A percentile compares a stretch with the other conserved stretches of the same genome.
Evolutionary conservation across 1,139 yeast genomes (phyloP).

Genomic region (Pichia sp.): DNA sequence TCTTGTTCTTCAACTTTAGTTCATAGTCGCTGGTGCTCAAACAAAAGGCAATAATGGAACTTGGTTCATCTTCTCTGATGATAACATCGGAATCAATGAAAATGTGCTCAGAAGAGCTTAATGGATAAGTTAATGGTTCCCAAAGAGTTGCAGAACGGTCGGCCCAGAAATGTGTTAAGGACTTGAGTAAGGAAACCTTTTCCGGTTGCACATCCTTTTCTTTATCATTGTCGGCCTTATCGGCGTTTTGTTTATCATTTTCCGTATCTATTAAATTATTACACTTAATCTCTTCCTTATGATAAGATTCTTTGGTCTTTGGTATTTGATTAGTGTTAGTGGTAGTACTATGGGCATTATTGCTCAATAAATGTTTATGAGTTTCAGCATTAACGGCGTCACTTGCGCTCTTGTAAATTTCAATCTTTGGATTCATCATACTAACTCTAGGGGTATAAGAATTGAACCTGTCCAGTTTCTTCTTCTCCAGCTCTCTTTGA

Average conservation of each 20-base stretch:
- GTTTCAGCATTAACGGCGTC: conserved; percentile 54
- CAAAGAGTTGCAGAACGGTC: conserved; percentile 93
- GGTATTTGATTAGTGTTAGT: background rate
- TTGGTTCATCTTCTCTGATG: conserved; percentile 94
- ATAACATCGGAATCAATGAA: conserved; percentile 92
- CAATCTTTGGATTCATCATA: conserved; percentile 81
- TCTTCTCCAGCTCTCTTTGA: conserved; percentile 72
- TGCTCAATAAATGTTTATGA: background rate
- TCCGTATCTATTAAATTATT: background rate
- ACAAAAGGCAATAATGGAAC: conserved; percentile 90
- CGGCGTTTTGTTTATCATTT: background rate
- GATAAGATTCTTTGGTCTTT: conserved; percentile 2
- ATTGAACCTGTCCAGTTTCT: conserved; percentile 44
- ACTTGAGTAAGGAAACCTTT: conserved; percentile 67
- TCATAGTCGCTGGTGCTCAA: conserved; percentile 76
- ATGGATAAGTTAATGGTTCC: conserved; percentile 86
- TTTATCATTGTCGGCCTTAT: conserved; percentile 1
- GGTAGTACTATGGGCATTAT: background rate
- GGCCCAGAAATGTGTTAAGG: conserved; percentile 92
- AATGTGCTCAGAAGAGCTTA: conserved; percentile 74
- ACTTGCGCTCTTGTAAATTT: conserved; percentile 79
- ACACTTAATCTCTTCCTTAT: background rate
- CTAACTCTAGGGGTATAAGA: conserved; percentile 75
- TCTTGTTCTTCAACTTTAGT: conserved; percentile 19
- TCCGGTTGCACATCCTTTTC: conserved; percentile 32